phyloP scores from a whole-genome alignment of 805 yeast species.

The Peterozyma toletana region DNA sequence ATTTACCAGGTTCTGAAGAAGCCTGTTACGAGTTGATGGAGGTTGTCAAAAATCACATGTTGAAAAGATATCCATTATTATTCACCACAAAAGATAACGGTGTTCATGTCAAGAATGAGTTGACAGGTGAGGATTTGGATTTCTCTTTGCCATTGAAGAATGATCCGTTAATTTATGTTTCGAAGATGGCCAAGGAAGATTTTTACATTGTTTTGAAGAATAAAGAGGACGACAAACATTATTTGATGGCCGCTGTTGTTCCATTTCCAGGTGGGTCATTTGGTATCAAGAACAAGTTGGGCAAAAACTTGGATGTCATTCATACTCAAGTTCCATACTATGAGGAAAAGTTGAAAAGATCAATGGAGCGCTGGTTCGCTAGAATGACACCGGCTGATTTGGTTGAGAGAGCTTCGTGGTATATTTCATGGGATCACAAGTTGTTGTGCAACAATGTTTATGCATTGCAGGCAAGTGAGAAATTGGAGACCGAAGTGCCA shows the following conservation, averaged over 20 bases:
- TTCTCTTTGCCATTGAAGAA: conserved; percentile 53
- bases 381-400: conserved; percentile 53
- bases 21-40: conserved; percentile 61
- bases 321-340: conserved; percentile 69
- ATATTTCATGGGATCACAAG: conserved; percentile 67
- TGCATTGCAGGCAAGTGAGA: conserved; percentile 36
- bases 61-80: conserved; percentile 53
- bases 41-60: conserved; percentile 51
- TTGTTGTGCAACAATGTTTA: conserved; percentile 50
- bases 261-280: conserved; percentile 78
- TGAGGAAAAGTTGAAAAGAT: conserved; percentile 51
- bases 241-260: conserved; percentile 66
- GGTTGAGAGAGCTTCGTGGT: conserved; percentile 73
- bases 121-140: conserved; percentile 57
- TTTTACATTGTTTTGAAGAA: conserved; percentile 52
- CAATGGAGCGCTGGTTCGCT: conserved; percentile 70
- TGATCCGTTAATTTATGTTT: conserved; percentile 55
- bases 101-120: conserved; percentile 46
- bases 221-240: conserved; percentile 49
- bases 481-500: conserved; percentile 32
- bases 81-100: conserved; percentile 47
- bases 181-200: conserved; percentile 72
- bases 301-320: conserved; percentile 54
- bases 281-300: conserved; percentile 53
- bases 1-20: conserved; percentile 59